phyloP scores from a whole-genome alignment of 345 rosid genomes.

The Moringa oleifera region DNA sequence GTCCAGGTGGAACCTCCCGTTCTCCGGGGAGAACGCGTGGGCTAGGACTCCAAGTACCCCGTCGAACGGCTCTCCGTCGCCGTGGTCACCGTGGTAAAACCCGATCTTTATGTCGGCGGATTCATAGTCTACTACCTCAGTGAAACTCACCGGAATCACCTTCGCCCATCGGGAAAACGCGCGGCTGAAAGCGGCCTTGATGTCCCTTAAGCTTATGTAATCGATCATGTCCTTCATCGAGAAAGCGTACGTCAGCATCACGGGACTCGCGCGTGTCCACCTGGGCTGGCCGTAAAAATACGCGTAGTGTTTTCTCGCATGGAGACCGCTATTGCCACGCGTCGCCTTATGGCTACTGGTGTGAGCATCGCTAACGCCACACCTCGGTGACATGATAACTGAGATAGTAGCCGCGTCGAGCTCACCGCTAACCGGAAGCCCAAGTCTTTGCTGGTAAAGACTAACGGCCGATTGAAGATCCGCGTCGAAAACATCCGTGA shows the following conservation, averaged over 20 bases:
- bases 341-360: background rate
- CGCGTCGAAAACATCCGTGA: slow-evolving; percentile 60
- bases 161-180: slow-evolving; percentile 73
- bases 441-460: slow-evolving; percentile 54
- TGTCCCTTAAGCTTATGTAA: slow-evolving; percentile 42
- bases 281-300: slow-evolving; percentile 68
- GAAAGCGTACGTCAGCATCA: slow-evolving; percentile 61
- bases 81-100: slow-evolving; percentile 60
- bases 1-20: slow-evolving; percentile 79
- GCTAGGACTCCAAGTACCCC: slow-evolving; percentile 82
- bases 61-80: slow-evolving; percentile 85
- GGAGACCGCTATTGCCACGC: slow-evolving; percentile 13
- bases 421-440: slow-evolving; percentile 58
- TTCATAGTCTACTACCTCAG: slow-evolving; percentile 34
- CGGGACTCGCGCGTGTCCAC: slow-evolving; percentile 48
- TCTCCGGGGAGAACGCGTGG: slow-evolving; percentile 86
- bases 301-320: slow-evolving; percentile 45
- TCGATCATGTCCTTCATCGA: slow-evolving; percentile 42
- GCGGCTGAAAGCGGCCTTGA: slow-evolving; percentile 40
- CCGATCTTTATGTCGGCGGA: slow-evolving; percentile 65
- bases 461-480: slow-evolving; percentile 50
- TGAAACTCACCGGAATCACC: slow-evolving; percentile 67
- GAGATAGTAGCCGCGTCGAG: slow-evolving; percentile 62
- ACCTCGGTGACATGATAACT: slow-evolving; percentile 61
- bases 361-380: slow-evolving; percentile 59